Evolutionary conservation across 768 basidiomycete species (phyloP).

Genomic region (Sarcodon sp.): DNA sequence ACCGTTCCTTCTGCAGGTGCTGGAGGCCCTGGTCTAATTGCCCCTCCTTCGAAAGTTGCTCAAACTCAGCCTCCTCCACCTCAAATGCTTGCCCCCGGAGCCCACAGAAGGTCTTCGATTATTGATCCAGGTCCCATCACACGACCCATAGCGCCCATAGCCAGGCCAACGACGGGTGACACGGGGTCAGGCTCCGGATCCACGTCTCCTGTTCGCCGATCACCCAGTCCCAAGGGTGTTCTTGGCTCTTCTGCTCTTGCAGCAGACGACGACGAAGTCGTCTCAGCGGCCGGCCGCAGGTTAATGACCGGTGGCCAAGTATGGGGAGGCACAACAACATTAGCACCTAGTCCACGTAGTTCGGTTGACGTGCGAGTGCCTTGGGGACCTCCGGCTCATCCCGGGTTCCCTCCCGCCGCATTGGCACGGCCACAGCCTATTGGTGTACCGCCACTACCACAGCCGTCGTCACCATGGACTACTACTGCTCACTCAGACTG

Average conservation of each 20-base stretch:
- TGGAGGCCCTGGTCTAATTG: constrained; percentile 21
- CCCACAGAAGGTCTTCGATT: constrained; percentile 31
- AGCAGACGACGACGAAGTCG: constrained; percentile 72
- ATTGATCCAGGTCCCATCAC: constrained; percentile 48
- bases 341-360: constrained; percentile 25
- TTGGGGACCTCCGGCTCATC: constrained; percentile 22
- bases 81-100: constrained; percentile 30
- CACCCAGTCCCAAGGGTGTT: constrained; percentile 49
- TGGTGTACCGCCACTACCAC: background rate
- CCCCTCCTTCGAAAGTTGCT: constrained; percentile 24
- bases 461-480: constrained; percentile 5
- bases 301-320: constrained; percentile 22
- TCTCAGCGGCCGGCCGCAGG: constrained; percentile 33
- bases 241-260: constrained; percentile 70
- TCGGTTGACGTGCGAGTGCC: constrained; percentile 27
- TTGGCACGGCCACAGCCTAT: constrained; percentile 8
- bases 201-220: constrained; percentile 40
- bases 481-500: constrained; percentile 35
- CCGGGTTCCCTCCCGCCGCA: constrained; percentile 17
- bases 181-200: constrained; percentile 39
- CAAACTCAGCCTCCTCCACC: constrained; percentile 22
- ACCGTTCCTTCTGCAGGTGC: constrained; percentile 35
- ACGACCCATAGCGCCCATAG: constrained; percentile 48
- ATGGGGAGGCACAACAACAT: constrained; percentile 32
- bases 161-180: constrained; percentile 35